These are phyloP conservation scores for Colletotrichum eleusines DNA, from an alignment of 2,329 filamentous ascomycete genomes.

Conservation along the genomic window DNA sequence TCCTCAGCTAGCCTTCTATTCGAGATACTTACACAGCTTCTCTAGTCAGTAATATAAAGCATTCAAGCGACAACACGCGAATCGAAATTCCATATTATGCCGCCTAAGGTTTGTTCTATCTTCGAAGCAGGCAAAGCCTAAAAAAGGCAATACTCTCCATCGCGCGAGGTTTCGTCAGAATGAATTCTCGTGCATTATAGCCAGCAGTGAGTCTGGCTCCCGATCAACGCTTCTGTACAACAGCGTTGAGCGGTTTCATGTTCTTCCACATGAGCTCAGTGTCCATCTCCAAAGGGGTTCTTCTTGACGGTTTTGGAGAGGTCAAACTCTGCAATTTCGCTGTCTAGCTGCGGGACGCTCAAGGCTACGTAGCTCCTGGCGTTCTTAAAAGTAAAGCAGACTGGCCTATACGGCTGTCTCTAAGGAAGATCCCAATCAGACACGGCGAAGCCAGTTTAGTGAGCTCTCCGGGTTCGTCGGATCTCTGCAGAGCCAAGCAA, in stretches of 20 bases:
- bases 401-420: constrained; percentile 87
- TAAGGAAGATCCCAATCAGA: constrained; percentile 79
- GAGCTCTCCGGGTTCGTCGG: not conserved
- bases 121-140: constrained; percentile 78
- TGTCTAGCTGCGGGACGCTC: too few relatives aligned
- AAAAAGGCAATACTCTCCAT: constrained; percentile 78
- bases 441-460: not conserved
- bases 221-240: too few relatives aligned
- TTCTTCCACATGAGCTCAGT: too few relatives aligned
- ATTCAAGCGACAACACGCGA: constrained; percentile 76
- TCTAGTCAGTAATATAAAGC: constrained; percentile 74
- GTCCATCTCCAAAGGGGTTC: too few relatives aligned
- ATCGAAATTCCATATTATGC: constrained; percentile 82
- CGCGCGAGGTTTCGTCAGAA: constrained; percentile 76
- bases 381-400: constrained; percentile 73
- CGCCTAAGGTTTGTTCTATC: constrained; percentile 74
- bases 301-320: too few relatives aligned
- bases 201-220: constrained; percentile 82
- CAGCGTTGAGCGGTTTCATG: too few relatives aligned
- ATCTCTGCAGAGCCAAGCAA: not conserved
- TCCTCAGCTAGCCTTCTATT: not conserved
- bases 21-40: constrained; percentile 57
- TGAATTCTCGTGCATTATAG: constrained; percentile 78
- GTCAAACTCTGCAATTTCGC: too few relatives aligned
- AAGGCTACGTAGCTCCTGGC: constrained; percentile 79